Base-by-base conservation (phyloP, 2,329 filamentous ascomycete genomes). In the Colletotrichum plurivorum region DNA sequence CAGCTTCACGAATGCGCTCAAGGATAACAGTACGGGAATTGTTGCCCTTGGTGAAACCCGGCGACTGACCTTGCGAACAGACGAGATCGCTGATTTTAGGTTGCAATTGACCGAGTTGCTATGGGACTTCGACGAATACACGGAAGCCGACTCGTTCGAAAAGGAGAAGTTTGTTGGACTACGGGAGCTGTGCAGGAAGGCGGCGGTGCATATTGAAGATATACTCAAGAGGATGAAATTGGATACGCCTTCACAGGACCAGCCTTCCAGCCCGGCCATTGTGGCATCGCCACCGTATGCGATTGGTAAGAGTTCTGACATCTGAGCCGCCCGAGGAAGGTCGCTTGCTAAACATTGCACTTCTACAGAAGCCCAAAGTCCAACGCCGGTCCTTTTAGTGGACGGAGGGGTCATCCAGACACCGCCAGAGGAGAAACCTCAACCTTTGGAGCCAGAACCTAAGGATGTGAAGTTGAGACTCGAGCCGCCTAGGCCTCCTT, bases 61-160 rank as follows among this genome's bases (percentile, higher is more conserved):
- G n/a, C 15, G 31, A 16, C 60, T 69, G 15, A 69, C 43, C 18
- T 8, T 20, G 13, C 45, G 10, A 18, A 15, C 20, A 88, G 87
- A 85, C 63, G 84, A 84, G 41, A 86, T 89, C 60, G 82, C 84
- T 61, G 76, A 81, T 52, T 84, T 82, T 67, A 81, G 86, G 53
- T 78, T 80, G 18, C 80, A 84, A 63, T 78, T 89, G 48, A 84
- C 81, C 67, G 82, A 85, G 54, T 73, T 88, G 25, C 76, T 89
- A 7, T 89, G 86, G 82, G 87, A 86, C 59, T 88, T 89, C 72
- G 87, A 89, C 63, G 87, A 89, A 61, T 88, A 80, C 71, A 76
- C 85, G 69, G 84, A 87, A 57, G 72, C 78, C 15, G 83, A 86
- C 41, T 80, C 80, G 25, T 89, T 89, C 69, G 85, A 88, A n/a